Evolutionary conservation across 768 basidiomycete species (phyloP).

Genomic region (Rhizopogon salebrosus): DNA sequence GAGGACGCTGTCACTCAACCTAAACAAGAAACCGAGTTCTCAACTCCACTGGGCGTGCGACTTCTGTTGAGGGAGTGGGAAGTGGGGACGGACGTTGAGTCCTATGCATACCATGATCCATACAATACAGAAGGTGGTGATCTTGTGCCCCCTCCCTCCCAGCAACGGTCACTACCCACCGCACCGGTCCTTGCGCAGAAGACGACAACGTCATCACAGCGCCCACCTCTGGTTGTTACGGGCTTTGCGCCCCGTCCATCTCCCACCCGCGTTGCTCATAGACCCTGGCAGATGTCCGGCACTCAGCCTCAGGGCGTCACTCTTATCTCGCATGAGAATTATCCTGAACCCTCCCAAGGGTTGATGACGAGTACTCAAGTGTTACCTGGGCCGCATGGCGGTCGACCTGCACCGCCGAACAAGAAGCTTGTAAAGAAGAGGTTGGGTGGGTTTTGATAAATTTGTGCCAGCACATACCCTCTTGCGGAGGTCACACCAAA

Average conservation of each 20-base stretch:
- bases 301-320: slow-evolving; percentile 4
- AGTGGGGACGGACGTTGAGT: slow-evolving; percentile 43
- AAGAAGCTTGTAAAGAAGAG: slow-evolving; percentile 63
- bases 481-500: slow-evolving; percentile 7
- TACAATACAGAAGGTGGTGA: slow-evolving; percentile 37
- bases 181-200: slow-evolving; percentile 12
- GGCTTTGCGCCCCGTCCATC: slow-evolving; percentile 20
- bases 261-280: slow-evolving; percentile 7
- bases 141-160: slow-evolving; percentile 7
- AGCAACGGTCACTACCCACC: slow-evolving; percentile 7
- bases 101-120: slow-evolving; percentile 50
- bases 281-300: not conserved
- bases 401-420: slow-evolving; percentile 36
- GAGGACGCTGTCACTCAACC: slow-evolving; percentile 14
- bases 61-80: slow-evolving; percentile 69
- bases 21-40: slow-evolving; percentile 16
- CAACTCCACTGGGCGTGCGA: slow-evolving; percentile 49
- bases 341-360: slow-evolving; percentile 33
- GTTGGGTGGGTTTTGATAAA: slow-evolving; percentile 64
- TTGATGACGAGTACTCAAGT: slow-evolving; percentile 62
- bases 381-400: slow-evolving; percentile 67
- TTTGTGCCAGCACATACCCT: slow-evolving; percentile 13
- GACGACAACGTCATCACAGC: slow-evolving; percentile 19
- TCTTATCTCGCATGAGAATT: slow-evolving; percentile 13
- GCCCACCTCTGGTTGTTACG: slow-evolving; percentile 37